Conservation (phyloP, 352 stramenopile genomes). For the Phytopythium litorale region DNA sequence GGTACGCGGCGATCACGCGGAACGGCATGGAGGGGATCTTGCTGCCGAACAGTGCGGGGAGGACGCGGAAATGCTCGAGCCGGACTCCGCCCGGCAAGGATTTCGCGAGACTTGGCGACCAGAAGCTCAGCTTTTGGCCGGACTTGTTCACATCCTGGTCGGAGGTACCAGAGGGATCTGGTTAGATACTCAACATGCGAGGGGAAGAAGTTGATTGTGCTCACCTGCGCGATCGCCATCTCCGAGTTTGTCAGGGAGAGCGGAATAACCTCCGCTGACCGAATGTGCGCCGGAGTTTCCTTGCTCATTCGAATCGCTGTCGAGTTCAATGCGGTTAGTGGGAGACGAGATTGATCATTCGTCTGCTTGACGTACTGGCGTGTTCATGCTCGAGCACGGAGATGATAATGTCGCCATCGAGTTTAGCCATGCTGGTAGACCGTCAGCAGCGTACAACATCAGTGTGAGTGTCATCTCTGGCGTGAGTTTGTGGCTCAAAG, state of each 20-base stretch:
- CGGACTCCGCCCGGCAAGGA: neutral
- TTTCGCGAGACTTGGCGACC: constrained; percentile 13
- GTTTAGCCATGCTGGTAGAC: constrained; percentile 41
- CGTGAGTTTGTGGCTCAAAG: too few relatives aligned
- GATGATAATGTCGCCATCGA: constrained; percentile 61
- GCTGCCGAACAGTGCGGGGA: constrained; percentile 54
- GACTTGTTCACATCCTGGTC: constrained; percentile 43
- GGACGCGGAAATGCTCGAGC: constrained; percentile 31
- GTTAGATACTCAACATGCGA: neutral
- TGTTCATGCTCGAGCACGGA: constrained; percentile 54
- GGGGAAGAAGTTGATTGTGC: neutral
- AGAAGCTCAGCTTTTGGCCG: constrained; percentile 39
- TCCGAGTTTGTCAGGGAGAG: constrained; percentile 45
- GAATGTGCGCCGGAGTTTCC: constrained; percentile 25
- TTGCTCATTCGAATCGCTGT: constrained; percentile 19
- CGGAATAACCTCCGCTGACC: constrained; percentile 18
- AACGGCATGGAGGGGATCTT: constrained; percentile 44
- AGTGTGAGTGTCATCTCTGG: neutral
- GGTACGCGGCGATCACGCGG: constrained; percentile 57
- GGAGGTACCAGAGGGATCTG: neutral
- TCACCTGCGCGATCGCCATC: constrained; percentile 27
- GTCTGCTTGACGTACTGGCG: constrained; percentile 16
- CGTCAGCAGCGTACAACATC: neutral
- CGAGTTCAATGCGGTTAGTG: neutral
- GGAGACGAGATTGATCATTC: neutral